Evolutionary conservation across 2,329 filamentous ascomycete genomes (phyloP).

Genomic region (Parascedosporium putredinis): DNA sequence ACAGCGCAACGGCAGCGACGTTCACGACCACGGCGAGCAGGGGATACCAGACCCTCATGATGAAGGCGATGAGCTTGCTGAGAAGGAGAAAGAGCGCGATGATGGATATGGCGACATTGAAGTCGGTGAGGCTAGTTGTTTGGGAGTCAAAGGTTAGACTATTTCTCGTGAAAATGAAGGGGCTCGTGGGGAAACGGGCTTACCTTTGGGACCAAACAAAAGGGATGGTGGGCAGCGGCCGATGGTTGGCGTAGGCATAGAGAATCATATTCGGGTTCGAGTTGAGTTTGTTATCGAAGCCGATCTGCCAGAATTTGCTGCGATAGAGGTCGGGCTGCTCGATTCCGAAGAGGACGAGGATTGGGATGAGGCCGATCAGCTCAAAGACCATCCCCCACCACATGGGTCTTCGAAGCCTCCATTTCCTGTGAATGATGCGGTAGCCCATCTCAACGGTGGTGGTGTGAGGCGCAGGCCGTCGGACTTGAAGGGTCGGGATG

Average conservation of each 20-base stretch:
- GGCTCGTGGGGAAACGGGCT: too few species aligned
- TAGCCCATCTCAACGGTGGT: conserved; percentile 27
- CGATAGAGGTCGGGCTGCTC: conserved; percentile 64
- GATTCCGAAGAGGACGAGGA: conserved; percentile 62
- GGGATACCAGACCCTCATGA: conserved; percentile 63
- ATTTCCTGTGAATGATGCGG: conserved; percentile 47
- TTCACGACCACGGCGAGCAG: conserved; percentile 51
- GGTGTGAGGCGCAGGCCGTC: background rate
- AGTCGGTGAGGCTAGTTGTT: conserved; percentile 62
- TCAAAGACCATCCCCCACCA: conserved; percentile 57
- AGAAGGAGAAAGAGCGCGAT: conserved; percentile 67
- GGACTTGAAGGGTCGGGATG: background rate
- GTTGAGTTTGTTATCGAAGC: conserved; percentile 61
- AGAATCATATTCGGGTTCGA: conserved; percentile 59
- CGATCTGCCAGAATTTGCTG: conserved; percentile 62
- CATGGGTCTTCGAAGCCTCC: conserved; percentile 47
- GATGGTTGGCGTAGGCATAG: conserved; percentile 65
- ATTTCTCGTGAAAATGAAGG: too few species aligned
- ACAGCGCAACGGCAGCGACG: conserved; percentile 47
- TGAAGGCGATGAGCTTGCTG: conserved; percentile 56
- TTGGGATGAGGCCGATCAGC: conserved; percentile 52
- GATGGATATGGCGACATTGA: conserved; percentile 67
- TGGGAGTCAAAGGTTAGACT: conserved; percentile 6
- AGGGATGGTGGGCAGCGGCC: conserved; percentile 49
- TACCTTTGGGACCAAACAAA: conserved; percentile 66